These are phyloP conservation scores for Rhododendron molle DNA, from an alignment of 148 eudicot genomes.

Conservation along the genomic window DNA sequence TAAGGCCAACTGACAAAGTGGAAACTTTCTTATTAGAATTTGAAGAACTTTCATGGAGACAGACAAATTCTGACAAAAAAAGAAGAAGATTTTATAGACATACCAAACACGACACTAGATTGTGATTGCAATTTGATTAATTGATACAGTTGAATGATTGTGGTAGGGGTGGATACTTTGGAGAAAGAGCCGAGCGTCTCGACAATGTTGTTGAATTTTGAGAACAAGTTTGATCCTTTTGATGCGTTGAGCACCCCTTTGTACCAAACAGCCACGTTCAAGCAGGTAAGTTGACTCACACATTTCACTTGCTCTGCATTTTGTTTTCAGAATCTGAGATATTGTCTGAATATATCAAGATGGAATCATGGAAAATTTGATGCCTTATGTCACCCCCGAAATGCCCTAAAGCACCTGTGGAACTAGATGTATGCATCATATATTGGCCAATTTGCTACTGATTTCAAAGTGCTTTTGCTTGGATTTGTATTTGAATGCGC, in stretches of 20 bases:
- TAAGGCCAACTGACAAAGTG: neutral
- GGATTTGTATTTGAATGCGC: neutral
- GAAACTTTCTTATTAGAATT: neutral
- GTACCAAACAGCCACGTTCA: slow-evolving; percentile 95
- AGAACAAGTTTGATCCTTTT: slow-evolving; percentile 80
- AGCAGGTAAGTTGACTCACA: slow-evolving; percentile 56
- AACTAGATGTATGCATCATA: neutral
- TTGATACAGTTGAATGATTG: slow-evolving; percentile 10
- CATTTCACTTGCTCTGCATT: neutral
- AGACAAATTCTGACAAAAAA: neutral
- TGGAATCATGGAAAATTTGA: neutral
- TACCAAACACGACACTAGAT: neutral
- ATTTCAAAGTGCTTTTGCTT: neutral
- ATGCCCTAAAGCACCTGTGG: neutral
- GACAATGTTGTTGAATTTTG: slow-evolving; percentile 81
- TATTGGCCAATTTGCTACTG: neutral
- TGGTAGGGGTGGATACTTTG: slow-evolving; percentile 36
- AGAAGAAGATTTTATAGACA: neutral
- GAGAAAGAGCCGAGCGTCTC: slow-evolving; percentile 70
- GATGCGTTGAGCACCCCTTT: slow-evolving; percentile 80
- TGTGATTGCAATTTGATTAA: neutral
- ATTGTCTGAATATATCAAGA: neutral
- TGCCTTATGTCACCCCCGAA: neutral
- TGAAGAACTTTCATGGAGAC: neutral
- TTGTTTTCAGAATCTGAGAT: neutral